A percentile compares a stretch with the other conserved stretches of the same genome.
phyloP scores from a whole-genome alignment of 768 basidiomycete genomes.

The Tricholoma bakamatsutake region DNA sequence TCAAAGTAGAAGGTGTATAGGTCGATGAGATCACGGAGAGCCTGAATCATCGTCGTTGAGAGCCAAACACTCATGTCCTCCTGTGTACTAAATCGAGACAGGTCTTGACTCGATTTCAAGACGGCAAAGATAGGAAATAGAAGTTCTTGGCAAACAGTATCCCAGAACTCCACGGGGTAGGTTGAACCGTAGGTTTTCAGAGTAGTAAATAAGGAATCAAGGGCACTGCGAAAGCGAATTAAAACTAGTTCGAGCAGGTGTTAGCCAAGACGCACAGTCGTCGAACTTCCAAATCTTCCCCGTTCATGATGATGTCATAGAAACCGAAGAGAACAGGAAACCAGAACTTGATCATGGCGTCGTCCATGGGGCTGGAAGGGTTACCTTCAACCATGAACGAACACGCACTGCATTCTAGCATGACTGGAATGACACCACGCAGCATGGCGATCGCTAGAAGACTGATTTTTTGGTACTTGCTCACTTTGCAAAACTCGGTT shows the following conservation, averaged over 20 bases:
- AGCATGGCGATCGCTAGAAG: constrained; percentile 96
- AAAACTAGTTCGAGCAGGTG: constrained; percentile 1
- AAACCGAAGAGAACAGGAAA: constrained; percentile 96
- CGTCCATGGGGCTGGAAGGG: constrained; percentile 46
- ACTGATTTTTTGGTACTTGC: constrained; percentile 98
- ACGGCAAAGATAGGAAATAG: constrained; percentile 98
- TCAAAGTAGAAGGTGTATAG: constrained; percentile 95
- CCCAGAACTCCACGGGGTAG: constrained; percentile 94
- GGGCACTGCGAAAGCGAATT: constrained; percentile 51
- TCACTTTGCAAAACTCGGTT: constrained; percentile 98
- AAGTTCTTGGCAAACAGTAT: constrained; percentile 92
- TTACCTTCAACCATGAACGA: constrained; percentile 23
- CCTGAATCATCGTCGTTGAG: constrained; percentile 98
- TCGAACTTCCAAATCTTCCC: constrained; percentile 96
- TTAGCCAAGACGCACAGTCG: constrained; percentile 62
- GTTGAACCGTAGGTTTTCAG: constrained; percentile 83
- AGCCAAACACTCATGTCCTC: constrained; percentile 99
- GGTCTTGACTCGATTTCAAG: constrained; percentile 85
- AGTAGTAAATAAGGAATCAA: constrained; percentile 94
- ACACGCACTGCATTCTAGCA: constrained; percentile 79
- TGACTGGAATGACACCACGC: constrained; percentile 84
- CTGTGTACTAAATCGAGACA: constrained; percentile 90
- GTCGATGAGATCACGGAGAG: constrained; percentile 90
- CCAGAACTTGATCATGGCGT: constrained; percentile 95
- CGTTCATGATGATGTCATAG: constrained; percentile 99